These are phyloP conservation scores for Plantago rigida DNA, from an alignment of 305 asterid species.

Conservation along the genomic window DNA sequence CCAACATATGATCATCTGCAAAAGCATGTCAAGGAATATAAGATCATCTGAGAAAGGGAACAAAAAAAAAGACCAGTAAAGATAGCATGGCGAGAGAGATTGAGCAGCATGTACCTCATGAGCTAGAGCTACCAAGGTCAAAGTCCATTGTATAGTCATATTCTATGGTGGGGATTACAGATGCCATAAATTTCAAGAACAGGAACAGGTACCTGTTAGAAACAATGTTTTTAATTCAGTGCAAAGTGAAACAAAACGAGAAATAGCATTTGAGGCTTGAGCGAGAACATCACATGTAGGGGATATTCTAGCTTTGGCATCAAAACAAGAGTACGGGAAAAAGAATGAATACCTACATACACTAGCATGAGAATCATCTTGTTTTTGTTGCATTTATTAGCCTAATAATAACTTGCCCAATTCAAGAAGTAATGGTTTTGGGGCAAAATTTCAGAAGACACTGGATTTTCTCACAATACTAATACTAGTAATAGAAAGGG, in stretches of 20 bases:
- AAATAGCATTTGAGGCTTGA: not conserved
- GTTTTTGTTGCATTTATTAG: too few relatives aligned
- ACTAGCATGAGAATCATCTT: too few relatives aligned
- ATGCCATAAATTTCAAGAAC: conserved; percentile 92
- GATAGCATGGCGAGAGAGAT: not conserved
- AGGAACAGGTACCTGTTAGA: conserved; percentile 82
- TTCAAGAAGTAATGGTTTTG: not conserved
- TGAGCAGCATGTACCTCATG: conserved; percentile 39
- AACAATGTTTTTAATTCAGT: conserved; percentile 15
- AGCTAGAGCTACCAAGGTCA: conserved; percentile 84
- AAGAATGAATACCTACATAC: too few relatives aligned
- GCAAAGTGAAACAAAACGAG: not conserved
- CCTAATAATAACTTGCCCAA: not conserved
- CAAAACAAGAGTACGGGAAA: not conserved
- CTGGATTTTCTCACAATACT: too few relatives aligned
- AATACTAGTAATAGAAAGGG: too few relatives aligned
- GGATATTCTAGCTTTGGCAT: not conserved
- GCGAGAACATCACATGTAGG: conserved; percentile 3
- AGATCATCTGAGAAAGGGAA: not conserved
- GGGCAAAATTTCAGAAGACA: not conserved
- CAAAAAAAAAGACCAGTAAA: not conserved
- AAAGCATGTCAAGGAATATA: not conserved
- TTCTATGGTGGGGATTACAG: conserved; percentile 93
- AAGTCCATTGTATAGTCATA: conserved; percentile 98
- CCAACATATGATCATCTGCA: conserved; percentile 2